Evolutionary conservation across 371 early-diverging fungal genomes (phyloP), one percentile per base, ranked within the genome.

Genomic region (Mortierella sp.): DNA sequence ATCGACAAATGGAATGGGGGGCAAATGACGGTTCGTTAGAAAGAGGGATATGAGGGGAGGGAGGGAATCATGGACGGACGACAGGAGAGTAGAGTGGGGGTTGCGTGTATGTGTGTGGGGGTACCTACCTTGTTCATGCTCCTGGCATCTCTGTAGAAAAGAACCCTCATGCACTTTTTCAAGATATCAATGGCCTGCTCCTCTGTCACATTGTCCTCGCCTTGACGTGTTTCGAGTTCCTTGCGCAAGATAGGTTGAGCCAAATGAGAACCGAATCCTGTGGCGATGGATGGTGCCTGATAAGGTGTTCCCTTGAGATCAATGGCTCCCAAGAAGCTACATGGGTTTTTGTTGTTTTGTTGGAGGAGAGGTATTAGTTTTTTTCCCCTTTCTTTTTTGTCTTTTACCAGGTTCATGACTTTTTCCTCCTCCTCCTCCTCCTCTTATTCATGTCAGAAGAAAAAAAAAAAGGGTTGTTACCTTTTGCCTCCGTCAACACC

Each of bases 261-360:
- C 55, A 99, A 80, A 82, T 98, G 91, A 38, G 90, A 91, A 39
- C 99, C 99, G 79, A 94, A 96, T 28, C 99, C 99, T 39, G 99
- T 98, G 41, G 99, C 98, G 65, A 99, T 93, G 23, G 95, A 93
- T 18, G 91, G 78, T 6, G 96, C 80, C 72, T 94, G 88, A 80
- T 97, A 98, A 23, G 97, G 96, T 24, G 98, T 98, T 41, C 99
- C 99, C 76, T 93, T 91, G 54, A 96, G 83, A 81, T 99, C 97
- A 50, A 99, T 96, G 68, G 86, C 97, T 9, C 99, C 99, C 58
- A 99, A 87, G 84, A 97, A 95, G 48, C 93, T 94, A 63, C 23
- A 30, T 18, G 23, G n/a, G n/a, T n/a, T n/a, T n/a, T n/a, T n/a
- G n/a, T n/a, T n/a, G n/a, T n/a, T n/a, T n/a, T 43, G 7, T 47